Evolutionary conservation across 768 basidiomycete genomes (phyloP), one percentile per base, ranked within the genome.

Genomic region (Mycena metata): DNA sequence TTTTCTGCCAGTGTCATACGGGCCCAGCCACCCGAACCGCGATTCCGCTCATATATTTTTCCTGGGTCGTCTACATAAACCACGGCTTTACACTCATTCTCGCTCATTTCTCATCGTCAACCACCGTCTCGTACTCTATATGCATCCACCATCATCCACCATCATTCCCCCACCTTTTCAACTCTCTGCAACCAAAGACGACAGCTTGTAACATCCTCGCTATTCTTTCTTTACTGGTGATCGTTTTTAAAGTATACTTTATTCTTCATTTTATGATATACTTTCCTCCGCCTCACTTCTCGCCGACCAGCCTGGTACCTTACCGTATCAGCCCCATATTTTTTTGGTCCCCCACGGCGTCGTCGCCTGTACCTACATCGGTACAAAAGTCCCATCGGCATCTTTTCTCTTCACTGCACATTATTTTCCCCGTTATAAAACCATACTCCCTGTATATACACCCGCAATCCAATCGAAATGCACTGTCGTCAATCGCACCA

Each of bases 241-340:
- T 87, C 84, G 81, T 81, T 83, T n/a, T 76, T 88, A 84, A 84
- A 88, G 84, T 89, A 88, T 90, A 90, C 88, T 84, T 93, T 93
- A 93, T 93, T 92, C 86, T 88, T 91, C 90, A 90, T 83, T 85
- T 91, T 91, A 92, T 89, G 85, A 81, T 84, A 86, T 83, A 83
- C 81, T 81, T 83, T 79, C 60, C 60, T 72, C 60, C 69, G 52
- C 42, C 60, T 67, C 66, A 67, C 60, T 55, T 65, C 54, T 66
- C 73, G 66, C 63, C 72, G 72, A 69, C 72, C 75, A 69, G 41
- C 60, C 64, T 68, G 67, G 66, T 65, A 64, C 50, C 35, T 23
- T 30, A 50, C n/a, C 49, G 66, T 63, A 61, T 19, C 64, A 63
- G 60, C 61, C 46, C 26, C 46, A 58, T 70, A 59, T 65, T 70